phyloP scores from a whole-genome alignment of 2,329 filamentous ascomycete species.

The Clarireedia hainanense region DNA sequence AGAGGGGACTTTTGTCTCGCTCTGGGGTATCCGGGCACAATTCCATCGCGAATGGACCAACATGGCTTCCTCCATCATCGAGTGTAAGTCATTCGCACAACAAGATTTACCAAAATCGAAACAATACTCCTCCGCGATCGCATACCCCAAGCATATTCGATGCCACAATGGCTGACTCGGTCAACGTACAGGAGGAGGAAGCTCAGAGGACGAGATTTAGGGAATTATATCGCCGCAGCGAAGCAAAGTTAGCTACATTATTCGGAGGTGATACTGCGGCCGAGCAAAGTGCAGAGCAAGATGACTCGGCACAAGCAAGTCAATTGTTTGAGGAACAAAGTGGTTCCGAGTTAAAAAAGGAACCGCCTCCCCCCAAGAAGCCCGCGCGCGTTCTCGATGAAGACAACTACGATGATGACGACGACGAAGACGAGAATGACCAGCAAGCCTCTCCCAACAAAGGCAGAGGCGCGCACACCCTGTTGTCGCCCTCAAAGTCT shows the following conservation, averaged over 20 bases:
- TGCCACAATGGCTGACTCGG: slow-evolving; percentile 38
- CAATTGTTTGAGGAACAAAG: slow-evolving; percentile 43
- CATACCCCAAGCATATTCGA: slow-evolving; percentile 25
- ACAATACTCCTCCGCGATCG: slow-evolving; percentile 43
- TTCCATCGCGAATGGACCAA: slow-evolving; percentile 36
- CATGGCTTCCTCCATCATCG: slow-evolving; percentile 54
- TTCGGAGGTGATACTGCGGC: slow-evolving; percentile 44
- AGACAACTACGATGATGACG: slow-evolving; percentile 80
- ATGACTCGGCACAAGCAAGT: slow-evolving; percentile 25
- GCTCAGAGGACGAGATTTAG: slow-evolving; percentile 64
- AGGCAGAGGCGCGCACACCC: slow-evolving; percentile 40
- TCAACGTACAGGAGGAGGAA: slow-evolving; percentile 57
- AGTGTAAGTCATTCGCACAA: slow-evolving; percentile 38
- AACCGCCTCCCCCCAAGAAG: slow-evolving; percentile 54
- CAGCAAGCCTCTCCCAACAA: slow-evolving; percentile 45
- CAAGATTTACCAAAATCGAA: slow-evolving; percentile 47
- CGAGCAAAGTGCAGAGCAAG: slow-evolving; percentile 19
- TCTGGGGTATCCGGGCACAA: slow-evolving; percentile 16
- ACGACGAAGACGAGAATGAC: slow-evolving; percentile 57
- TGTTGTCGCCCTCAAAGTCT: slow-evolving; percentile 63
- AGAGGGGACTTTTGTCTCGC: slow-evolving; percentile 22
- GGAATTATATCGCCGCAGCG: slow-evolving; percentile 68
- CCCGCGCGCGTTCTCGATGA: slow-evolving; percentile 72
- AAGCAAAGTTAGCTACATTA: slow-evolving; percentile 69
- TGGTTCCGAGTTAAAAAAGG: slow-evolving; percentile 38